These are phyloP conservation scores for Tulasnella sp. DNA, from an alignment of 768 basidiomycete species.

Conservation along the genomic window DNA sequence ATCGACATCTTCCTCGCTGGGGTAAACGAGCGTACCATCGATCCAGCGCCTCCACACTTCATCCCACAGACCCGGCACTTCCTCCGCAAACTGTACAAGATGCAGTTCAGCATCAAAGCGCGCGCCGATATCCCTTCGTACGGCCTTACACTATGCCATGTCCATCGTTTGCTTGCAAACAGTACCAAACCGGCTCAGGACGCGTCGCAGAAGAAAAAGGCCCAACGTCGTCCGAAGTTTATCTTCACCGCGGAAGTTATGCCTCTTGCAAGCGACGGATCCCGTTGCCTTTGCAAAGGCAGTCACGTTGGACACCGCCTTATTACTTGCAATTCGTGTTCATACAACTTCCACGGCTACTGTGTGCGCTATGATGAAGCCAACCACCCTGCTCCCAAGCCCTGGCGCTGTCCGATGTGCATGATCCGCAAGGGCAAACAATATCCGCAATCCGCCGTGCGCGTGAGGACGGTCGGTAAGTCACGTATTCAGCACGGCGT, in stretches of 20 bases:
- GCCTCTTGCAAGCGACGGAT: slow-evolving; percentile 28
- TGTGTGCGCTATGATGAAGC: slow-evolving; percentile 51
- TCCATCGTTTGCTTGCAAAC: slow-evolving; percentile 71
- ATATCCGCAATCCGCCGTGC: slow-evolving; percentile 72
- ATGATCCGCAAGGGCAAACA: slow-evolving; percentile 66
- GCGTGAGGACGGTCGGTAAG: slow-evolving; percentile 62
- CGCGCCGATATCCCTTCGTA: slow-evolving; percentile 58
- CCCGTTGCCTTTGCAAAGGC: slow-evolving; percentile 26
- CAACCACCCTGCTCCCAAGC: background rate
- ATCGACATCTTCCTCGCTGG: slow-evolving; percentile 79
- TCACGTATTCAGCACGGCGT: slow-evolving; percentile 32
- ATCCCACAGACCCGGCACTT: slow-evolving; percentile 80
- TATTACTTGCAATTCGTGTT: slow-evolving; percentile 65
- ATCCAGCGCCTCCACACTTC: slow-evolving; percentile 1
- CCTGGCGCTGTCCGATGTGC: slow-evolving; percentile 61
- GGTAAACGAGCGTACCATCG: slow-evolving; percentile 40
- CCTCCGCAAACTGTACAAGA: slow-evolving; percentile 85
- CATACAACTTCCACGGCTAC: slow-evolving; percentile 62
- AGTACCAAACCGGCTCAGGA: background rate
- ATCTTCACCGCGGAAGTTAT: slow-evolving; percentile 26
- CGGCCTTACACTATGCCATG: slow-evolving; percentile 74
- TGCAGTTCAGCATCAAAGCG: slow-evolving; percentile 81
- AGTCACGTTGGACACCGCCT: slow-evolving; percentile 46
- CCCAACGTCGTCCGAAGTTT: slow-evolving; percentile 29
- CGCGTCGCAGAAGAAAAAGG: slow-evolving; percentile 34